phyloP scores from a whole-genome alignment of 2,329 filamentous ascomycete species.

The Fusarium veterinarium region DNA sequence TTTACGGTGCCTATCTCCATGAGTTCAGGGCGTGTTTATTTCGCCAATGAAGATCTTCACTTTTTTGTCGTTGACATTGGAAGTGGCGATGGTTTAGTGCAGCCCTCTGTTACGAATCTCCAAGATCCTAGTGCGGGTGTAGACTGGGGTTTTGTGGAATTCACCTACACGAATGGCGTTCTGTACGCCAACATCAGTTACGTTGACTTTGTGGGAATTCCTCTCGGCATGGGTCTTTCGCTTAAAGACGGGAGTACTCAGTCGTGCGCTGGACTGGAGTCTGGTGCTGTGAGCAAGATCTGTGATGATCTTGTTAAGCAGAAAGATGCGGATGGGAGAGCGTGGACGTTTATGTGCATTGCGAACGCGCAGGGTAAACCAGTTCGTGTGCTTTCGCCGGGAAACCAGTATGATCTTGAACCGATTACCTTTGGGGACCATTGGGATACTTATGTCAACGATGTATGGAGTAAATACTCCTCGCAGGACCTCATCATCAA shows the following conservation, averaged over 20 bases:
- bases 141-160: slow-evolving; percentile 63
- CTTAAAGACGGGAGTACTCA: slow-evolving; percentile 52
- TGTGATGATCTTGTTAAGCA: slow-evolving; percentile 56
- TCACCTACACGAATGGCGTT: slow-evolving; percentile 55
- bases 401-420: slow-evolving; percentile 53
- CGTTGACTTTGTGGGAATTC: slow-evolving; percentile 63
- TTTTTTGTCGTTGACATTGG: slow-evolving; percentile 56
- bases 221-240: slow-evolving; percentile 61
- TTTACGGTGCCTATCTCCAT: slow-evolving; percentile 56
- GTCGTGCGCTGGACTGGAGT: slow-evolving; percentile 54
- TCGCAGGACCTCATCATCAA: slow-evolving; percentile 54
- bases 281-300: slow-evolving; percentile 52
- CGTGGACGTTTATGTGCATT: slow-evolving; percentile 60
- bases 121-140: slow-evolving; percentile 56
- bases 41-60: slow-evolving; percentile 54
- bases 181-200: slow-evolving; percentile 63
- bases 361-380: slow-evolving; percentile 49
- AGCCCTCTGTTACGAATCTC: slow-evolving; percentile 59
- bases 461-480: slow-evolving; percentile 59
- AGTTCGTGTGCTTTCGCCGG: slow-evolving; percentile 59
- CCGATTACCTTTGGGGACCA: slow-evolving; percentile 54
- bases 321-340: slow-evolving; percentile 51
- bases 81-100: slow-evolving; percentile 55
- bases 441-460: slow-evolving; percentile 58
- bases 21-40: slow-evolving; percentile 58